Evolutionary conservation across 139 green algal genomes (phyloP), one percentile per base, ranked within the genome.

Genomic region (Dunaliella primolecta): DNA sequence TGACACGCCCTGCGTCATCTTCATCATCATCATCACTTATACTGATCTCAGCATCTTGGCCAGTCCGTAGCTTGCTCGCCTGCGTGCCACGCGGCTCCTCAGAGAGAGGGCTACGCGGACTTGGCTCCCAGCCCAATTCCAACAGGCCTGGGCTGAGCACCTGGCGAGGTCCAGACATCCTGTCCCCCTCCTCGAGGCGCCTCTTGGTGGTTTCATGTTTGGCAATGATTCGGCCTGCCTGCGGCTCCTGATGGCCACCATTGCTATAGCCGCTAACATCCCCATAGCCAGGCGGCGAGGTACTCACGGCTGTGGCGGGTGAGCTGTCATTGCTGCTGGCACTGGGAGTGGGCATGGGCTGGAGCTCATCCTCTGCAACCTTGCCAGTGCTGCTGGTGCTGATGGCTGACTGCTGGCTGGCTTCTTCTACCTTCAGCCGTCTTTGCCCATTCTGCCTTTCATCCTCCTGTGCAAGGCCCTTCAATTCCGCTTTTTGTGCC

Each of bases 1-100:
- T 64, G 46, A 64, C 46, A 15, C n/a, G 75, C 2, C n/a, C n/a
- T 1, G 2, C 30, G 2, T 36, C 75, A 36, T 36, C 75, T 1
- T 80, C 75, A 80, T 33, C 33, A 11, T 80, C 75, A 80, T 80
- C 75, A 36, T 80, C 75, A 38, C n/a, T 38, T 36, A 80, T 80
- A 30, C 75, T 80, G 75, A 80, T 80, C 7, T 32, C 33, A 23
- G 75, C 33, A 32, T 80, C 75, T n/a, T 80, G 32, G 29, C 75
- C 75, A 80, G 24, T 38, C 7, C 75, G 75, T 36, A 80, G 75
- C 75, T 80, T 32, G 29, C 29, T 2, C 29, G n/a, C 75, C 32
- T 80, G 7, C 27, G 11, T n/a, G n/a, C 21, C 7, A 80, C 24
- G 29, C 29, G 33, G n/a, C 11, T 36, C 29, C 32, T 38, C n/a